Evolutionary conservation across 768 basidiomycete genomes (phyloP), one percentile per base, ranked within the genome.

Genomic region (Lentinula raphanica): DNA sequence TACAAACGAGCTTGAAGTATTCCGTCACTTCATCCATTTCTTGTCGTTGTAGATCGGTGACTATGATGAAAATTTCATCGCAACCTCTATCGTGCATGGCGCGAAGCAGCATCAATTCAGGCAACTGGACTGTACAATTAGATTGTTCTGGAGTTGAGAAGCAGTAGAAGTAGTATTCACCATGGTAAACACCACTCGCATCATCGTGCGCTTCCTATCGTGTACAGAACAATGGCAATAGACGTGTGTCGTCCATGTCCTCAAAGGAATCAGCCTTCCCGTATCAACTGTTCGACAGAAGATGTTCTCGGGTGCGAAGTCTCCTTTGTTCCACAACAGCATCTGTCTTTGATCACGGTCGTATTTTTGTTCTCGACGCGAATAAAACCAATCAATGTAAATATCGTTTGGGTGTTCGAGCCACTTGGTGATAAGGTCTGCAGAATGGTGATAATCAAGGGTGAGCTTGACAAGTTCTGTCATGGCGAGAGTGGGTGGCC

Each of bases 381-480:
- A 82, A 61, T 77, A 77, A 64, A 90, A 90, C 88, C 88, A 90
- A 55, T 88, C 86, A 69, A 82, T 81, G 67, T 90, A 90, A 46
- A 83, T 79, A 73, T 88, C 86, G 61, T 87, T 83, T 11, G 74
- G 75, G 53, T 68, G 68, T 67, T 90, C 87, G 45, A 90, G 85
- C 88, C 88, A 90, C 69, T 85, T 87, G 77, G 90, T 87, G 72
- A 90, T 90, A 64, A 90, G 83, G 74, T 83, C 78, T 73, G 88
- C 86, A 1, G 88, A 88, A 17, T 84, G 79, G 63, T 88, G 85
- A 73, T 88, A 84, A 71, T 87, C 86, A 58, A 90, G 79, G 5
- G 86, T 88, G 40, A 87, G 90, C 72, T 85, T 85, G 55, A 90
- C 83, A 49, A 90, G 87, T 74, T 90, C 88, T 59, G 85, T 85